Base-by-base conservation (phyloP, 2,329 filamentous ascomycete species). In the Pseudogymnoascus sp. region DNA sequence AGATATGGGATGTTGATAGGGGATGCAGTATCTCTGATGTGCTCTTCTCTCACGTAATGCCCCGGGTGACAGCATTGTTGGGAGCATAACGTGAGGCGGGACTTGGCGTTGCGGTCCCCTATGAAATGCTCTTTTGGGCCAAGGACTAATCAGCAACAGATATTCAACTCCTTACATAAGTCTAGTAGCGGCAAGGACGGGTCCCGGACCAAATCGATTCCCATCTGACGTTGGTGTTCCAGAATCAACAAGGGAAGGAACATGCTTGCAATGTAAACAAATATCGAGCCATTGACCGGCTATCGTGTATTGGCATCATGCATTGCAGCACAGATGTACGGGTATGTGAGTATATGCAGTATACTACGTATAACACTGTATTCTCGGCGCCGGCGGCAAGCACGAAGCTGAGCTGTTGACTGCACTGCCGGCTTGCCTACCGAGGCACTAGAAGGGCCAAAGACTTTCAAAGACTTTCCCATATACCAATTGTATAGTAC, bases 391-490 rank as follows among this genome's bases (percentile, higher is more conserved):
- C 5, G 50, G 28, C 50, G n/a, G 26, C 50, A 56, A 56, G 28
- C 2, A 19, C 26, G 19, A 28, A 56, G 50, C 50, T 56, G 50
- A 31, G 50, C 50, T 56, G 50, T 19, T 26, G 50, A 33, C 28
- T 26, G 10, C 50, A 56, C 10, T 56, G 50, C 50, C 50, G 50
- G 50, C 50, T 33, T 56, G 8, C 50, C 26, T 56, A 16, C 50
- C 50, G 50, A 56, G 50, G 50, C 50, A 33, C 50, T 56, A 56
- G 50, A 56, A 56, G 50, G 50, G 10, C 26, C 50, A 56, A 33
- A 56, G 50, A 56, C 50, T 56, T 31, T 19, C 19, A 19, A 19
- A 19, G 19, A 19, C 19, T 19, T 28, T 50, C 43, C 14, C 43
- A 50, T 50, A 46, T 19, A 19, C 19, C 22, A 26, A 14, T 6